Conservation (phyloP, 2,329 filamentous ascomycete species). For the Cercospora sp. region DNA sequence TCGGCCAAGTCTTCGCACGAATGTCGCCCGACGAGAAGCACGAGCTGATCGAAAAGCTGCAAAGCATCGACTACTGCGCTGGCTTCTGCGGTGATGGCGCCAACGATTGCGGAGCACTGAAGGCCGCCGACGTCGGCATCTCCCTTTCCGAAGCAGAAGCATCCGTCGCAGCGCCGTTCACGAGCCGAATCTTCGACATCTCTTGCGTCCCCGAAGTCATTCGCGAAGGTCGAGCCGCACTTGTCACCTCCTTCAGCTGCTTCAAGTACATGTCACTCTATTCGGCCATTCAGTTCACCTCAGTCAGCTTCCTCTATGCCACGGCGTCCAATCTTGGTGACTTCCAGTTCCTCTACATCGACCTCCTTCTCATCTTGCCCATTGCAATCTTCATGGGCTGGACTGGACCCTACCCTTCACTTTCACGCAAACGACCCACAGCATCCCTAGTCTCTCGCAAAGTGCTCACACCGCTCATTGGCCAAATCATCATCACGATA, state of each 20-base stretch:
- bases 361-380: slow-evolving; percentile 85
- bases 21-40: slow-evolving; percentile 99
- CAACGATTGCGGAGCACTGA: slow-evolving; percentile 95
- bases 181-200: slow-evolving; percentile 92
- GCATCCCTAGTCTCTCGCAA: slow-evolving; percentile 91
- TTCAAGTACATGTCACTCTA: slow-evolving; percentile 99
- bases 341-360: slow-evolving; percentile 97
- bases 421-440: slow-evolving; percentile 83
- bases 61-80: slow-evolving; percentile 91
- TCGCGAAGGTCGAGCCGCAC: slow-evolving; percentile 83
- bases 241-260: slow-evolving; percentile 98
- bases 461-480: slow-evolving; percentile 82
- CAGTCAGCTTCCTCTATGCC: slow-evolving; percentile 93
- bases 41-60: slow-evolving; percentile 93
- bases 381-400: slow-evolving; percentile 99
- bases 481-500: slow-evolving; percentile 82
- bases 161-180: slow-evolving; percentile 97
- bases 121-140: slow-evolving; percentile 95
- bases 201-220: slow-evolving; percentile 93
- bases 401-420: slow-evolving; percentile 76
- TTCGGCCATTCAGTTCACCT: slow-evolving; percentile 98
- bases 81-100: slow-evolving; percentile 97
- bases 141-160: slow-evolving; percentile 96
- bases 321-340: slow-evolving; percentile 92
- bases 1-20: slow-evolving; percentile 89